Conservation (phyloP, 192 early-diverging fungal genomes). For the Glomus cerebriforme region DNA sequence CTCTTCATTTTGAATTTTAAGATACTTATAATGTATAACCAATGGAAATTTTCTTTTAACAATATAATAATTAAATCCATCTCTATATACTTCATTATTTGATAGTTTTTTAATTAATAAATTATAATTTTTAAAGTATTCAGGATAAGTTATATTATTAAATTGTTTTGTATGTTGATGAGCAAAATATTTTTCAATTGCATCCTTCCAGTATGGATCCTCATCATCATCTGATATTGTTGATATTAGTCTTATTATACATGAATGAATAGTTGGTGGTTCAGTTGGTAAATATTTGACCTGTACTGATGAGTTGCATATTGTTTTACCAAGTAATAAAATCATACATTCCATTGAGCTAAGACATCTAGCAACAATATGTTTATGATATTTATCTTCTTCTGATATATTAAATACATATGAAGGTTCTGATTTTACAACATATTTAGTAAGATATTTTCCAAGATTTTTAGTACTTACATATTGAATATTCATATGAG, state of each 20-base stretch:
- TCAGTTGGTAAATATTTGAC: not conserved
- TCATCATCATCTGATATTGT: too few relatives aligned
- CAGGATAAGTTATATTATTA: not conserved
- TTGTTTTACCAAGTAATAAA: not conserved
- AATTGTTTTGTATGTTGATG: not conserved
- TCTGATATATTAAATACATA: not conserved
- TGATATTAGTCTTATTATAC: not conserved
- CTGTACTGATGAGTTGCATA: constrained; percentile 4
- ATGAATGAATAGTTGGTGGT: not conserved
- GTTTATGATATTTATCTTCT: not conserved
- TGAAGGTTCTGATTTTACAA: too few relatives aligned
- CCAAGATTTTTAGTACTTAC: not conserved
- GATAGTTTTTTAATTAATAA: not conserved
- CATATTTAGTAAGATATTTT: too few relatives aligned
- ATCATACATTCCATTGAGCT: constrained; percentile 20
- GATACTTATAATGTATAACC: too few relatives aligned
- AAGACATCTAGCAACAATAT: not conserved
- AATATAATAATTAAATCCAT: not conserved
- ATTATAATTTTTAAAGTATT: not conserved
- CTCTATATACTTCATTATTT: not conserved
- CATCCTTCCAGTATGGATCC: not conserved
- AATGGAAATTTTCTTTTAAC: not conserved
- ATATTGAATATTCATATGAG: too few relatives aligned
- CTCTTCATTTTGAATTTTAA: too few relatives aligned
- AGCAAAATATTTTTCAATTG: constrained; percentile 1